A percentile compares a stretch with the other conserved stretches of the same genome.
These are phyloP conservation scores for Volvox africanus DNA, from an alignment of 139 green algal genomes.

Conservation along the genomic window DNA sequence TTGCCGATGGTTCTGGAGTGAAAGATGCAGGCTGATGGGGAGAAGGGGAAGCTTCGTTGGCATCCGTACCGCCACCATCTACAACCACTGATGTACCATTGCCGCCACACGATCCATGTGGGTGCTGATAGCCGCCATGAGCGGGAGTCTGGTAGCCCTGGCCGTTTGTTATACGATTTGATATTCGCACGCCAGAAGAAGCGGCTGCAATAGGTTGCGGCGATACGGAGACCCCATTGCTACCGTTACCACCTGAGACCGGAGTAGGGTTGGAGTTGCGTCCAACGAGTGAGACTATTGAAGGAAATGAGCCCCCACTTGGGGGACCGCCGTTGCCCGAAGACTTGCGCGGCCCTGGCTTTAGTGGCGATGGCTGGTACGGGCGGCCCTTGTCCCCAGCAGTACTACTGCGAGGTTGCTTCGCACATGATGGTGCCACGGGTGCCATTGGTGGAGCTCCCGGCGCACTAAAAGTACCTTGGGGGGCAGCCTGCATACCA, in stretches of 20 bases:
- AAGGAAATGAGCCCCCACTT: not conserved
- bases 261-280: not conserved
- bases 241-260: not conserved
- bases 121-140: not conserved
- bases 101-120: not conserved
- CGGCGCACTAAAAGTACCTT: not conserved
- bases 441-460: not conserved
- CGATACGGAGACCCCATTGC: too few relatives aligned
- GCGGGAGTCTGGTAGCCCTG: not conserved
- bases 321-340: conserved; percentile 23
- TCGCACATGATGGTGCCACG: not conserved
- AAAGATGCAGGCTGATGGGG: not conserved
- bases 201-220: not conserved
- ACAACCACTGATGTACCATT: not conserved
- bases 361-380: conserved; percentile 43
- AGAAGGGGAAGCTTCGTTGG: not conserved
- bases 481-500: not conserved
- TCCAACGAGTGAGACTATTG: not conserved
- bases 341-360: conserved; percentile 43
- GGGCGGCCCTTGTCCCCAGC: conserved; percentile 30
- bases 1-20: conserved; percentile 3
- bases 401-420: conserved; percentile 18
- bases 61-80: not conserved
- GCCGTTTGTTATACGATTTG: not conserved
- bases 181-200: not conserved